Evolutionary conservation across 257 asterid species (phyloP).

Genomic region (Schizonepeta tenuifolia): DNA sequence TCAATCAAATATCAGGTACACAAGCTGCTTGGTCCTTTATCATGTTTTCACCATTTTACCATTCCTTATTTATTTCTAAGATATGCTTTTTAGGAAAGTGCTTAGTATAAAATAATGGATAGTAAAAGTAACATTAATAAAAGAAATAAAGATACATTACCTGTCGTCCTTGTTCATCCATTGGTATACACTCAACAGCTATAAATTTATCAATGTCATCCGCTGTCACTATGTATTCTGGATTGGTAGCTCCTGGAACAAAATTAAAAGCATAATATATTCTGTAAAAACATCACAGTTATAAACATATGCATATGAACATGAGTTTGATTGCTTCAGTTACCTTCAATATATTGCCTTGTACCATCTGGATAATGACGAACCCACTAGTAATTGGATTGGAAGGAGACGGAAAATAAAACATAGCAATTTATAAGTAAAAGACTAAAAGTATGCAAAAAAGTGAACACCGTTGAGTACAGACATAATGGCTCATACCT

Average conservation of each 20-base stretch:
- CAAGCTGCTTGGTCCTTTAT: conserved; percentile 18
- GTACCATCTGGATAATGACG: conserved; percentile 99
- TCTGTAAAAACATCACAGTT: not conserved
- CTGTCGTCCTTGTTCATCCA: conserved; percentile 97
- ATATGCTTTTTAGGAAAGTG: conserved; percentile 16
- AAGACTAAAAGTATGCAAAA: not conserved
- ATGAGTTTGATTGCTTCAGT: conserved; percentile 11
- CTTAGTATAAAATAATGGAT: conserved; percentile 29
- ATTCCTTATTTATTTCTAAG: conserved; percentile 17
- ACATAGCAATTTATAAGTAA: conserved; percentile 24
- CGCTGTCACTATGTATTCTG: conserved; percentile 90
- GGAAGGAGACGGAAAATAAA: conserved; percentile 32
- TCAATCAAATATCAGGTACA: conserved; percentile 11
- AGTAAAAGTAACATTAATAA: conserved; percentile 2
- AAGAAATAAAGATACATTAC: conserved; percentile 41
- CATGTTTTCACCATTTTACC: not conserved
- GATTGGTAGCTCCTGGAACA: conserved; percentile 95
- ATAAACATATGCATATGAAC: not conserved
- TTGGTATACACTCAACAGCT: conserved; percentile 99
- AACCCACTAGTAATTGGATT: conserved; percentile 77
- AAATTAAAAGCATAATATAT: conserved; percentile 10
- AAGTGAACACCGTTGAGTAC: conserved; percentile 10
- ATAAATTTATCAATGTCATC: conserved; percentile 93
- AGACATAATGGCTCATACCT: conserved; percentile 54
- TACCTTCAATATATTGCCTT: conserved; percentile 94